Percentiles rank a stretch among this genome's conserved stretches.
phyloP scores from a whole-genome alignment of 352 stramenopile species.

The Blastocystis sp. region DNA sequence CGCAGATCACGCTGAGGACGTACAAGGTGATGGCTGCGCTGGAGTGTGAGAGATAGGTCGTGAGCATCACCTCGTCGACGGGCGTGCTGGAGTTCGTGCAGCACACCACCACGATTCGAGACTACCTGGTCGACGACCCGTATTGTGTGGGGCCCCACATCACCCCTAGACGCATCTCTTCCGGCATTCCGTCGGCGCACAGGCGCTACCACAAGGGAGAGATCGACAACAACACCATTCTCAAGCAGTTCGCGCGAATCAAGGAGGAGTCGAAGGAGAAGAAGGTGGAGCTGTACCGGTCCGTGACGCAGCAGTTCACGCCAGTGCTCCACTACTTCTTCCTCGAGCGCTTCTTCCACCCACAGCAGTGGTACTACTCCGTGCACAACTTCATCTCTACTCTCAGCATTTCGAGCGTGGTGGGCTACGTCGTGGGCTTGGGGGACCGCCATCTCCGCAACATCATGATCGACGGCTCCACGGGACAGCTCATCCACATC shows the following conservation, averaged over 20 bases:
- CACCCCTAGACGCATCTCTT: slow-evolving; percentile 55
- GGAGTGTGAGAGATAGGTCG: slow-evolving; percentile 35
- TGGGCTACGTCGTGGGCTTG: slow-evolving; percentile 86
- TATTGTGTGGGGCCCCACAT: not conserved
- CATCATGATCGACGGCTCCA: slow-evolving; percentile 95
- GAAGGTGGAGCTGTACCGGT: slow-evolving; percentile 21
- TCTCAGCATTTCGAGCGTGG: slow-evolving; percentile 58
- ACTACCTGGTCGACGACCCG: slow-evolving; percentile 83
- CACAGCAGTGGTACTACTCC: slow-evolving; percentile 76
- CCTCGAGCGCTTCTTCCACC: slow-evolving; percentile 89
- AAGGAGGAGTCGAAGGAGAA: slow-evolving; percentile 57
- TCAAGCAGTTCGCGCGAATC: slow-evolving; percentile 82
- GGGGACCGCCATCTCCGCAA: slow-evolving; percentile 97
- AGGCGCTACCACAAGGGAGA: slow-evolving; percentile 87
- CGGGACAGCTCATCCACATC: slow-evolving; percentile 98
- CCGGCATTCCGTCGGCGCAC: slow-evolving; percentile 83
- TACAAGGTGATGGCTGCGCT: slow-evolving; percentile 87
- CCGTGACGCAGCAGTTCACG: slow-evolving; percentile 82
- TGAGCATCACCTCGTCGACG: slow-evolving; percentile 84
- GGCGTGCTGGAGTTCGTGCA: slow-evolving; percentile 98
- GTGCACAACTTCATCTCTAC: slow-evolving; percentile 77
- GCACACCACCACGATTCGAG: slow-evolving; percentile 90
- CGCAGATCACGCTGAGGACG: slow-evolving; percentile 83
- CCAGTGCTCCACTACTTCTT: slow-evolving; percentile 97
- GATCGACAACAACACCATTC: slow-evolving; percentile 17